Evolutionary conservation across 1,139 yeast genomes (phyloP).

Genomic region (Scheffersomyces lignicola): DNA sequence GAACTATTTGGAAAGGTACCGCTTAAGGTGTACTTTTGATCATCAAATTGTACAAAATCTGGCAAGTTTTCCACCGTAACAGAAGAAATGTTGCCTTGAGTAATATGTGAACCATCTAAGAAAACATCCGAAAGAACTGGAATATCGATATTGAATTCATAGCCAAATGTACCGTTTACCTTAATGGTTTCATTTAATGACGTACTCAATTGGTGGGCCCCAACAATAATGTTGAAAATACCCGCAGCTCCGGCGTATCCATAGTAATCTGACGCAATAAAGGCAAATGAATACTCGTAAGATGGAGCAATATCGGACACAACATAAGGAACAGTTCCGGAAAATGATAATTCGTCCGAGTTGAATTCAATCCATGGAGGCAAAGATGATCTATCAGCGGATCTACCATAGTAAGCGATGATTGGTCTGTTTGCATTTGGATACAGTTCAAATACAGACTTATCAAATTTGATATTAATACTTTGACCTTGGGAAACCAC

Average conservation of each 20-base stretch:
- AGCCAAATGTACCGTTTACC: conserved; percentile 68
- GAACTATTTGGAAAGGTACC: conserved; percentile 60
- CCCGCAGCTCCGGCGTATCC: conserved; percentile 78
- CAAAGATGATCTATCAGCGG: conserved; percentile 77
- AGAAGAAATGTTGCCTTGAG: conserved; percentile 52
- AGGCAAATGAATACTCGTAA: conserved; percentile 63
- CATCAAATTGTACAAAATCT: conserved; percentile 55
- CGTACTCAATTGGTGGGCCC: conserved; percentile 84
- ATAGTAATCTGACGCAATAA: conserved; percentile 75
- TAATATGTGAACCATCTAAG: conserved; percentile 57
- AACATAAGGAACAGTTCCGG: conserved; percentile 86
- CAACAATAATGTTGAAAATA: conserved; percentile 71
- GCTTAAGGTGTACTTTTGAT: conserved; percentile 42
- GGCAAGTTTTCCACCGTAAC: conserved; percentile 54
- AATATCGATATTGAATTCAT: conserved; percentile 52
- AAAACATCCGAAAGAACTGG: conserved; percentile 59
- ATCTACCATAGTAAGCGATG: conserved; percentile 79
- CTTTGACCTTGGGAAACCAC: conserved; percentile 69
- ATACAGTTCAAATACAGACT: conserved; percentile 52
- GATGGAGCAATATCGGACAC: conserved; percentile 89
- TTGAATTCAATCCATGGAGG: conserved; percentile 88
- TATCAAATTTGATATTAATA: conserved; percentile 63
- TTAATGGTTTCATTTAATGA: conserved; percentile 50
- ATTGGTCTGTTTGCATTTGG: conserved; percentile 47
- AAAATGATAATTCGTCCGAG: conserved; percentile 59